These are phyloP conservation scores for Nicotiana tomentosiformis DNA, from an alignment of 257 asterid genomes.

Conservation along the genomic window DNA sequence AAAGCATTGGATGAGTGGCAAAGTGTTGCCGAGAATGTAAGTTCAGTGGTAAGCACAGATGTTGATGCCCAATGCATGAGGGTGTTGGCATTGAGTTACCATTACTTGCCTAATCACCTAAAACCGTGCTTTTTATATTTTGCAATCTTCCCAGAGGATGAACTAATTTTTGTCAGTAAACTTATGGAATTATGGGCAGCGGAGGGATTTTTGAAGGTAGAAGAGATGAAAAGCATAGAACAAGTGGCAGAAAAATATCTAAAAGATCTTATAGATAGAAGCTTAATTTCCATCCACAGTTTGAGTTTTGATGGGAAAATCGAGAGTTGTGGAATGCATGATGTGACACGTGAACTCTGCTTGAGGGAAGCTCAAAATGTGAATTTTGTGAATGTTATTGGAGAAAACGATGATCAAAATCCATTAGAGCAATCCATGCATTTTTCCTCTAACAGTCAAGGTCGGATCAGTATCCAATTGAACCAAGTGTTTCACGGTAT, in stretches of 20 bases:
- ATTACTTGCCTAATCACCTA: slow-evolving; percentile 12
- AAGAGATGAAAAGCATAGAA: neutral
- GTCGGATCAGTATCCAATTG: no score
- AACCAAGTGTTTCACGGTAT: no score
- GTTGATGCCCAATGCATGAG: neutral
- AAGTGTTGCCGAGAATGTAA: neutral
- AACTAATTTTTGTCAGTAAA: slow-evolving; percentile 7
- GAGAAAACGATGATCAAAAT: no score
- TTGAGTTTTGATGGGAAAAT: neutral
- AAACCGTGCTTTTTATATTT: slow-evolving; percentile 7
- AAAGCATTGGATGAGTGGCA: neutral
- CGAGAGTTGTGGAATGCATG: slow-evolving; percentile 13
- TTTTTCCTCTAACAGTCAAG: neutral
- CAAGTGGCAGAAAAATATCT: slow-evolving; percentile 2
- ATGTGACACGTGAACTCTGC: neutral
- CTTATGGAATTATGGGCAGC: slow-evolving; percentile 10
- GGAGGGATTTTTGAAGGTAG: slow-evolving; percentile 10
- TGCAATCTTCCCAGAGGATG: neutral
- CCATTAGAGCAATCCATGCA: neutral
- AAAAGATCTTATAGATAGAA: neutral
- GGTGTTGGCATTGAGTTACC: slow-evolving; percentile 5
- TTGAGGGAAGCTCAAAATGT: no score
- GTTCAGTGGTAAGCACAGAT: neutral
- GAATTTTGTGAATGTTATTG: neutral
- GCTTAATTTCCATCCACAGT: no score